A percentile compares a stretch with the other conserved stretches of the same genome.
Conservation (phyloP, 768 basidiomycete species). For the Neoboletus magnificus region DNA sequence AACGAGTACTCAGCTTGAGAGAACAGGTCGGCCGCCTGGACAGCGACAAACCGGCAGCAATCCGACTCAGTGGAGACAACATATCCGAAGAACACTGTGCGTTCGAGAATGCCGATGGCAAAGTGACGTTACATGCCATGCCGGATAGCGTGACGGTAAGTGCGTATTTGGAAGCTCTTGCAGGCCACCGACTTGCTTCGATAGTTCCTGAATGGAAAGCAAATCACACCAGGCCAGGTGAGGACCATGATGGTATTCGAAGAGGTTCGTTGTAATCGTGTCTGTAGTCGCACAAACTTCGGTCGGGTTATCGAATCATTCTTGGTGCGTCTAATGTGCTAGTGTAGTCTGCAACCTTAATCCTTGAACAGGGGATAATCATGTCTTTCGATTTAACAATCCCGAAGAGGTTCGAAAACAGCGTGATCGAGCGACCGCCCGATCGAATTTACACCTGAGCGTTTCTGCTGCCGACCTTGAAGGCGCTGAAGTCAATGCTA, state of each 20-base stretch:
- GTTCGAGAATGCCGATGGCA: slow-evolving; percentile 84
- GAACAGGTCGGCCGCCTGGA: slow-evolving; percentile 82
- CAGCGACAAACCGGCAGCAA: slow-evolving; percentile 76
- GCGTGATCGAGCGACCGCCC: slow-evolving; percentile 75
- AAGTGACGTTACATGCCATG: slow-evolving; percentile 77
- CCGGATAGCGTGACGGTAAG: slow-evolving; percentile 80
- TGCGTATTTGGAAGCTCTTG: slow-evolving; percentile 8
- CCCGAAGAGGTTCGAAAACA: slow-evolving; percentile 92
- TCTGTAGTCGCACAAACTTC: slow-evolving; percentile 70
- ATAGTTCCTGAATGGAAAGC: slow-evolving; percentile 93
- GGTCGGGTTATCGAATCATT: slow-evolving; percentile 95
- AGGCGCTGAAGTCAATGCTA: slow-evolving; percentile 35
- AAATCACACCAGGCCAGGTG: slow-evolving; percentile 75
- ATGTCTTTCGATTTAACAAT: slow-evolving; percentile 97
- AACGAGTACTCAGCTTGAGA: slow-evolving; percentile 12
- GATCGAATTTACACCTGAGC: slow-evolving; percentile 65
- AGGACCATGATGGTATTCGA: slow-evolving; percentile 18
- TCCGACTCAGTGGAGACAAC: slow-evolving; percentile 88
- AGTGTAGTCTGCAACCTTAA: background rate
- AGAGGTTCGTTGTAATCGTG: slow-evolving; percentile 10
- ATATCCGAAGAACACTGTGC: slow-evolving; percentile 91
- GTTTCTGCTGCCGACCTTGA: slow-evolving; percentile 67
- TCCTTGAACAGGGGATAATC: slow-evolving; percentile 72
- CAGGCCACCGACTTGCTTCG: slow-evolving; percentile 11
- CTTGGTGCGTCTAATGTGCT: slow-evolving; percentile 53